These are phyloP conservation scores for Hygrophorus russula DNA, from an alignment of 768 basidiomycete species.

Conservation along the genomic window DNA sequence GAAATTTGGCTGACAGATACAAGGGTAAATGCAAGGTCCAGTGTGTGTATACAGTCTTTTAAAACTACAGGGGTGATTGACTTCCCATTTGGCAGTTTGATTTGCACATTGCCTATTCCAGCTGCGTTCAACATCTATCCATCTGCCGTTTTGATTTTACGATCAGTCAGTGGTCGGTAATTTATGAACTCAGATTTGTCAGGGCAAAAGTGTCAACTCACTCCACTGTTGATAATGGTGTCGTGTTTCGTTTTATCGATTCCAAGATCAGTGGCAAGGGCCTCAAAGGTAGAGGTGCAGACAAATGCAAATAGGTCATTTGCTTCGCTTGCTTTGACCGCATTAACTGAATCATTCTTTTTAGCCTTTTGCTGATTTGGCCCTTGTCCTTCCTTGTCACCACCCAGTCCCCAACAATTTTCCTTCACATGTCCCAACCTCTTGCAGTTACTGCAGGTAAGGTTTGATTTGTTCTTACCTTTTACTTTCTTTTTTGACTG, in stretches of 20 bases:
- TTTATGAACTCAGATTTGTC: slow-evolving; percentile 16
- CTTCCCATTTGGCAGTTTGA: slow-evolving; percentile 12
- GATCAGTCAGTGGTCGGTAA: slow-evolving; percentile 10
- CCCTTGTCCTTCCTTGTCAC: background rate
- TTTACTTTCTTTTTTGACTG: background rate
- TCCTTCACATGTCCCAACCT: background rate
- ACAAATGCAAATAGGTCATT: background rate
- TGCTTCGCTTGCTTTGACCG: background rate
- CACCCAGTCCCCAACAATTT: background rate
- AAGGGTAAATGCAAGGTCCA: slow-evolving; percentile 18
- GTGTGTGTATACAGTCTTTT: slow-evolving; percentile 15
- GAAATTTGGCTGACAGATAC: slow-evolving; percentile 14
- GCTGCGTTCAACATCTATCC: slow-evolving; percentile 15
- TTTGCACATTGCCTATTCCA: slow-evolving; percentile 15
- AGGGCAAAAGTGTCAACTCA: slow-evolving; percentile 22
- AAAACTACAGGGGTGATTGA: slow-evolving; percentile 13
- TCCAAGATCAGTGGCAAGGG: background rate
- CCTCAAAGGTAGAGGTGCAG: background rate
- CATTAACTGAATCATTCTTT: background rate
- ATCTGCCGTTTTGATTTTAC: slow-evolving; percentile 18
- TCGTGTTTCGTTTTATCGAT: background rate
- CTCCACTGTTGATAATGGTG: slow-evolving; percentile 20
- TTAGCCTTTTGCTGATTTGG: background rate
- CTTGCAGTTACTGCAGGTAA: background rate
- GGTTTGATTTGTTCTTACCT: background rate